phyloP scores from a whole-genome alignment of 2,329 filamentous ascomycete species.

The Cercospora brassicicola region DNA sequence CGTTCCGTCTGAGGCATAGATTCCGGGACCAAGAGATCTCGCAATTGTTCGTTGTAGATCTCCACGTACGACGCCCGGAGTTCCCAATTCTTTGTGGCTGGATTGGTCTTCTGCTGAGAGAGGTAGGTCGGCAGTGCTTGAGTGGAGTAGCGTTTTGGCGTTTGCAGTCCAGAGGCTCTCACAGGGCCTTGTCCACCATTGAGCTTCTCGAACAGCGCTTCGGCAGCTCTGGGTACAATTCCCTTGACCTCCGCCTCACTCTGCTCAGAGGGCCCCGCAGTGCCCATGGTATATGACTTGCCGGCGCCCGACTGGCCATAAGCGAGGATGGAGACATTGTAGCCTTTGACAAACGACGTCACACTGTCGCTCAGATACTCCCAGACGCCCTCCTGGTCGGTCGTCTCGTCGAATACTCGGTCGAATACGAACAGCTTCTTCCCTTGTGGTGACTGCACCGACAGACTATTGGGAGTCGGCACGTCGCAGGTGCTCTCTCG shows the following conservation, averaged over 20 bases:
- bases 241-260: conserved; percentile 55
- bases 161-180: conserved; percentile 67
- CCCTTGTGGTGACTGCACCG: conserved; percentile 87
- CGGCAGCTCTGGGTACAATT: conserved; percentile 90
- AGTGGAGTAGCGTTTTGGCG: conserved; percentile 75
- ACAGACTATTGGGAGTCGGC: conserved; percentile 77
- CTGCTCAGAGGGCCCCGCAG: conserved; percentile 73
- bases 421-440: conserved; percentile 97
- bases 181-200: conserved; percentile 60
- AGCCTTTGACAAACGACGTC: conserved; percentile 85
- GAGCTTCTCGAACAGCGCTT: conserved; percentile 83
- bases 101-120: conserved; percentile 43
- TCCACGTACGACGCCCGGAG: conserved; percentile 74
- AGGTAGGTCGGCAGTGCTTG: conserved; percentile 52
- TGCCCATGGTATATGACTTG: conserved; percentile 99
- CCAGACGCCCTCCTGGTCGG: conserved; percentile 87
- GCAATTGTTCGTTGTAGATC: conserved; percentile 96
- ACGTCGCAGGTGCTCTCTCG: conserved; percentile 90
- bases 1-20: conserved; percentile 68
- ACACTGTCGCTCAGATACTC: conserved; percentile 91
- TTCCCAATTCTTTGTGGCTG: conserved; percentile 75
- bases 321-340: conserved; percentile 95
- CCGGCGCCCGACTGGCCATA: conserved; percentile 97
- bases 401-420: conserved; percentile 81
- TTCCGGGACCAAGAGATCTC: conserved; percentile 84